Conservation (phyloP, 1,139 yeast genomes). For the Yamadazyma friedrichii region DNA sequence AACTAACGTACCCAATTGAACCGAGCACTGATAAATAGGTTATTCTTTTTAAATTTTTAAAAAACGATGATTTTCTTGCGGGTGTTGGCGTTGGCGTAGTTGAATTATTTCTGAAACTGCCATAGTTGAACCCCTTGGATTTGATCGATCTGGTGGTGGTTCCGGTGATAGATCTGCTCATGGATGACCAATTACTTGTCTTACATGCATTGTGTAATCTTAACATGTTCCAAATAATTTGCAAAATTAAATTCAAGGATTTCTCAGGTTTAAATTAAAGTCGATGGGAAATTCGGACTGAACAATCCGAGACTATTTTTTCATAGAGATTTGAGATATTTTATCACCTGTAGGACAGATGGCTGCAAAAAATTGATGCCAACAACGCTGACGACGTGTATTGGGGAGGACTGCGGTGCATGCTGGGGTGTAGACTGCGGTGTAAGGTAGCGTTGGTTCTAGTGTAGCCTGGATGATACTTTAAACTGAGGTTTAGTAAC, state of each 20-base stretch:
- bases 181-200: no score
- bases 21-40: constrained; percentile 30
- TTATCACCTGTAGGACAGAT: no score
- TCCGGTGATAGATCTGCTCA: neutral
- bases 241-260: no score
- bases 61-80: constrained; percentile 17
- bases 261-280: no score
- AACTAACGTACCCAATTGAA: constrained; percentile 49
- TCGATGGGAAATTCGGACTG: constrained; percentile 1
- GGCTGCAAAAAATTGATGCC: no score
- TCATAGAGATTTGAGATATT: neutral
- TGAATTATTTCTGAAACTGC: constrained; percentile 14
- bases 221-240: no score
- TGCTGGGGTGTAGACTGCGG: no score
- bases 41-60: constrained; percentile 31
- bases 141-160: constrained; percentile 1
- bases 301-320: constrained; percentile 1
- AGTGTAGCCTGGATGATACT: no score
- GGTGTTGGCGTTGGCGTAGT: constrained; percentile 6
- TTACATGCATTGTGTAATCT: no score
- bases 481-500: no score
- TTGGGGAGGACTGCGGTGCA: no score
- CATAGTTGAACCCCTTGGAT: neutral
- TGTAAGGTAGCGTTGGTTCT: no score
- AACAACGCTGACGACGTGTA: neutral